Percentiles rank a stretch among this genome's conserved stretches.
Conservation (phyloP, 495 filamentous ascomycete species). For the Aspergillus incahuasiensis region DNA sequence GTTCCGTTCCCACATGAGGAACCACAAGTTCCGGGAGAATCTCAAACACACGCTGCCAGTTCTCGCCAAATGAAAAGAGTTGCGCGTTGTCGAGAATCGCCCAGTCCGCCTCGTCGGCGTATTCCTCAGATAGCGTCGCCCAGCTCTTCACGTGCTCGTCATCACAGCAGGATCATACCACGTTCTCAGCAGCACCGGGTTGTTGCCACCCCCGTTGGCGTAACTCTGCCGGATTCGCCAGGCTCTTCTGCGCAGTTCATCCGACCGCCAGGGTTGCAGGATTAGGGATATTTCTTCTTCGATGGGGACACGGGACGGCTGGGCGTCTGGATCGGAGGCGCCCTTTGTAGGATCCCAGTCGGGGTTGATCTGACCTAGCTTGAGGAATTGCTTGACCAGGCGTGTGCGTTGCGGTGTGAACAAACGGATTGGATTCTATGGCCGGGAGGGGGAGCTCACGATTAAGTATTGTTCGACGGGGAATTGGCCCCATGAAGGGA, state of each 20-base stretch:
- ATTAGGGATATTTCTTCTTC: conserved; percentile 1
- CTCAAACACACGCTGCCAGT: neutral
- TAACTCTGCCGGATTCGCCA: neutral
- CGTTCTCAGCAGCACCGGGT: conserved; percentile 1
- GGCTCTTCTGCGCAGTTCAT: conserved; percentile 2
- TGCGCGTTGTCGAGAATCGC: neutral
- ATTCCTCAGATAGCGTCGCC: neutral
- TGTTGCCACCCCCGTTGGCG: neutral
- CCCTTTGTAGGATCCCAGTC: neutral
- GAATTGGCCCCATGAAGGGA: conserved; percentile 1
- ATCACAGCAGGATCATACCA: neutral
- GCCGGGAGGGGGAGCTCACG: neutral
- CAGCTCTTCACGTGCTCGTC: neutral
- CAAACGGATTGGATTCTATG: neutral
- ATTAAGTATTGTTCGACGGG: conserved; percentile 5
- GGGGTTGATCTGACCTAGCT: neutral
- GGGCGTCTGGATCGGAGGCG: neutral
- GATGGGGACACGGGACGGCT: neutral
- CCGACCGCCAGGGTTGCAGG: conserved; percentile 5
- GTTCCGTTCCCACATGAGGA: too few species aligned
- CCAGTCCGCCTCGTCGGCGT: neutral
- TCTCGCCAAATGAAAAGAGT: neutral
- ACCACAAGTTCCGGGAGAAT: conserved; percentile 1
- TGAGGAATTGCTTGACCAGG: conserved; percentile 1
- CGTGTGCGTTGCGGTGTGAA: neutral